These are phyloP conservation scores for Aspergillus sp. DNA, from an alignment of 2,329 filamentous ascomycete genomes.

Conservation along the genomic window DNA sequence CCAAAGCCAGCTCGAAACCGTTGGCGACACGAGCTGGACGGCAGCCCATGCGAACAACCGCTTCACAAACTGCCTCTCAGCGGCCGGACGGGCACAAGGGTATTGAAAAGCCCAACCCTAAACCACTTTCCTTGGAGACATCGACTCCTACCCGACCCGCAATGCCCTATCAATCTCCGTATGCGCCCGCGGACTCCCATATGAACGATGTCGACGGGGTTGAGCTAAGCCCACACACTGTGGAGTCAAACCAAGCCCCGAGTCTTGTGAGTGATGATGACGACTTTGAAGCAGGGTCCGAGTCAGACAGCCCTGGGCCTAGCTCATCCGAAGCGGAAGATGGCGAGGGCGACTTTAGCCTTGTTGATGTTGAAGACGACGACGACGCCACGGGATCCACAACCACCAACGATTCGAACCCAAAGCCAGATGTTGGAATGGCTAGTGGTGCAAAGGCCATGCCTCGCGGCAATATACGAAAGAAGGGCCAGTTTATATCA, in stretches of 20 bases:
- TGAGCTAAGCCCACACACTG: slow-evolving; percentile 67
- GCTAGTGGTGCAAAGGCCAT: slow-evolving; percentile 36
- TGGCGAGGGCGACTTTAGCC: slow-evolving; percentile 54
- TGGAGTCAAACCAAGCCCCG: slow-evolving; percentile 75
- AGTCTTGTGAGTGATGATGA: slow-evolving; percentile 81
- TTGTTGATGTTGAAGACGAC: slow-evolving; percentile 52
- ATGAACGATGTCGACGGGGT: slow-evolving; percentile 54
- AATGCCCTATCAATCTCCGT: slow-evolving; percentile 34
- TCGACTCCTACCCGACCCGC: slow-evolving; percentile 38
- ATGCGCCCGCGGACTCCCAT: slow-evolving; percentile 27
- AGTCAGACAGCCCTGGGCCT: slow-evolving; percentile 62
- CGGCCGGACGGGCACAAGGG: slow-evolving; percentile 65
- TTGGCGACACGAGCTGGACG: slow-evolving; percentile 37
- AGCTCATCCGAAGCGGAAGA: slow-evolving; percentile 56
- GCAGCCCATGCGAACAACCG: slow-evolving; percentile 62
- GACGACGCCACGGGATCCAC: slow-evolving; percentile 46
- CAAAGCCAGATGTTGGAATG: slow-evolving; percentile 40
- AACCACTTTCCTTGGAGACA: slow-evolving; percentile 48
- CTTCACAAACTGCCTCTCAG: slow-evolving; percentile 55
- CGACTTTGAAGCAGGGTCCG: slow-evolving; percentile 72
- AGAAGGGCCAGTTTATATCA: slow-evolving; percentile 33
- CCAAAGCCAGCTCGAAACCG: slow-evolving; percentile 25
- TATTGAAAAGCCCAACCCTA: slow-evolving; percentile 43
- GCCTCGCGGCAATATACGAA: slow-evolving; percentile 37
- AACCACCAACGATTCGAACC: slow-evolving; percentile 37